Base-by-base conservation (phyloP, 305 asterid species). In the Stenogyne calaminthoides region DNA sequence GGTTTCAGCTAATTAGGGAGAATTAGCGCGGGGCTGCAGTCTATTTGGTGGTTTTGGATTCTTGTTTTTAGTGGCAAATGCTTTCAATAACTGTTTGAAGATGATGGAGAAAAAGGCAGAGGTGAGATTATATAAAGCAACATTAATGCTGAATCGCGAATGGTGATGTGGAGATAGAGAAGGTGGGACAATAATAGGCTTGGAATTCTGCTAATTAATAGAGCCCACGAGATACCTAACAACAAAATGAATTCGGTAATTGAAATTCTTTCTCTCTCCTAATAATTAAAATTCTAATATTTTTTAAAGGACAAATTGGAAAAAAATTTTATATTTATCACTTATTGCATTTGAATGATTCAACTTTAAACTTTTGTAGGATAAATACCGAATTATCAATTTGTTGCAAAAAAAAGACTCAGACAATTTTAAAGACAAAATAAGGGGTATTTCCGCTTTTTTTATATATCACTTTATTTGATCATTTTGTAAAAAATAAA, bases 11-110 rank as follows among this genome's bases (percentile, higher is more conserved):
- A 64, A 32, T 47, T 12, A 22, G 19, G 59, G 36, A 65, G 44
- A 69, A 73, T 62, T 70, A 27, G 76, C 69, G 76, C 79, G 72
- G 72, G 37, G 70, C 74, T 72, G 81, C 81, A 77, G 44, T n/a
- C n/a, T n/a, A n/a, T n/a, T 73, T 42, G 25, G 49, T 64, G 29
- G 8, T 67, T 25, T 0, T 46, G 70, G 46, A 57, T 56, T 61
- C 64, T 77, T 80, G 78, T 72, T 64, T 65, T 72, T 22, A 78
- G 52, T 72, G 72, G 78, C 74, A 56, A 57, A 64, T 64, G 6
- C 11, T 37, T 61, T 78, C 75, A 70, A 66, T 22, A 64, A 61
- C 64, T 62, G 47, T 18, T 67, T 12, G 7, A n/a, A 58, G 14
- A 14, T 1, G 20, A 12, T 9, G 40, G 47, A 52, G 65, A 18